Evolutionary conservation across 345 rosid species (phyloP), one percentile per base, ranked within the genome.

Genomic region (Sonneratia caseolaris): DNA sequence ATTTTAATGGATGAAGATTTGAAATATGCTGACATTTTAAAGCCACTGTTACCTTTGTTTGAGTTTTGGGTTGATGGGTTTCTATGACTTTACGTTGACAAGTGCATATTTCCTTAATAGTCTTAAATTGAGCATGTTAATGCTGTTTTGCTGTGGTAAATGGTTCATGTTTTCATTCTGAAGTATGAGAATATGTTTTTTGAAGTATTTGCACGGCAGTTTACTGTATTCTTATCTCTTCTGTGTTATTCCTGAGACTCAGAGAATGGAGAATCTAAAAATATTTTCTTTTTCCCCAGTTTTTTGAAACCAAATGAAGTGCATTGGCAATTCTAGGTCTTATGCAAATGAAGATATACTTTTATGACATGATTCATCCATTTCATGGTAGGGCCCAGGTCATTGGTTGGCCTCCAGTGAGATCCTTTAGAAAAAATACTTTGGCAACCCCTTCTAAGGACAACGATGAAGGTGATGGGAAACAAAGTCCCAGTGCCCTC

Each of bases 341-440:
- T 35, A 62, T 32, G 18, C 27, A 62, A 27, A 62, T 1, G 35
- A 24, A 27, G 37, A 61, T 15, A 55, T 38, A 42, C 5, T 49
- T 38, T 49, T 16, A 56, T 48, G 37, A 13, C 51, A 43, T 15
- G 18, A 16, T 57, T 79, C 36, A 37, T 74, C 64, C 27, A 59
- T 70, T 36, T 68, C 72, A 71, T 73, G 45, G 61, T 80, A 87
- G 91, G 87, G 89, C 88, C 51, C 88, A 84, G 81, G 91, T 89
- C 73, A 91, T 89, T 78, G 94, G 94, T 56, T 89, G 94, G 94
- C 94, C 94, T 22, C 94, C 94, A 49, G 79, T 89, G 65, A 83
- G 87, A 73, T 87, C 94, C 4, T 89, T 75, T 72, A 79, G 94
- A 77, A 87, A 84, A 82, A 89, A 87, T 76, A 72, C 86, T 1